A percentile compares a stretch with the other conserved stretches of the same genome.
phyloP scores from a whole-genome alignment of 140 eudicot species.

The Eryngium alpinum region DNA sequence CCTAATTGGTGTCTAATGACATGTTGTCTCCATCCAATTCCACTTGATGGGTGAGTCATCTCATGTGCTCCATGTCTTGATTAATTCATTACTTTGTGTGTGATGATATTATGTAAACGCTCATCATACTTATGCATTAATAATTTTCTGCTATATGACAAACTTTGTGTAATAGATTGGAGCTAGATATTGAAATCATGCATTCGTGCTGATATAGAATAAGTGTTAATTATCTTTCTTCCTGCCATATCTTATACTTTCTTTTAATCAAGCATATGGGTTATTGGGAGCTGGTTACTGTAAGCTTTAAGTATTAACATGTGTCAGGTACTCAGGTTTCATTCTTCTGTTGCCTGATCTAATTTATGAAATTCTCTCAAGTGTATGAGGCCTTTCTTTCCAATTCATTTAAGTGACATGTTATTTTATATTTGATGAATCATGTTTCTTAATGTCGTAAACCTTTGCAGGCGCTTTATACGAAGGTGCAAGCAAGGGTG shows the following conservation, averaged over 20 bases:
- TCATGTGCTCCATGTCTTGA: not conserved
- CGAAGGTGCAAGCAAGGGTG: constrained; percentile 95
- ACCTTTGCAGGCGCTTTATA: constrained; percentile 74
- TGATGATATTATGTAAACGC: not conserved
- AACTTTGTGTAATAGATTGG: no score
- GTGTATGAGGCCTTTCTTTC: not conserved
- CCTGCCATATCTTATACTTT: not conserved
- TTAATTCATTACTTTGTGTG: not conserved
- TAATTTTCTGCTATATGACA: not conserved
- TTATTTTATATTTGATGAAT: constrained; percentile 1
- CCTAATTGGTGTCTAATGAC: constrained; percentile 86
- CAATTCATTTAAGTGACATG: not conserved
- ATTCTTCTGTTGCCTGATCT: not conserved
- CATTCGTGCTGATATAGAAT: not conserved
- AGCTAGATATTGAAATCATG: not conserved
- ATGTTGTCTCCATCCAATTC: constrained; percentile 80
- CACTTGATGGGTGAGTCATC: constrained; percentile 77
- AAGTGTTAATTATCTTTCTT: not conserved
- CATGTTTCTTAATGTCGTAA: constrained; percentile 14
- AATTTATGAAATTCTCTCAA: not conserved
- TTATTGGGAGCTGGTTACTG: not conserved
- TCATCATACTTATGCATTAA: not conserved
- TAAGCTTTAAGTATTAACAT: not conserved
- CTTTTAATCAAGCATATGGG: not conserved
- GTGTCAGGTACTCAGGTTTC: not conserved